phyloP scores from a whole-genome alignment of 2,329 filamentous ascomycete species.

The Exophiala mesophila region DNA sequence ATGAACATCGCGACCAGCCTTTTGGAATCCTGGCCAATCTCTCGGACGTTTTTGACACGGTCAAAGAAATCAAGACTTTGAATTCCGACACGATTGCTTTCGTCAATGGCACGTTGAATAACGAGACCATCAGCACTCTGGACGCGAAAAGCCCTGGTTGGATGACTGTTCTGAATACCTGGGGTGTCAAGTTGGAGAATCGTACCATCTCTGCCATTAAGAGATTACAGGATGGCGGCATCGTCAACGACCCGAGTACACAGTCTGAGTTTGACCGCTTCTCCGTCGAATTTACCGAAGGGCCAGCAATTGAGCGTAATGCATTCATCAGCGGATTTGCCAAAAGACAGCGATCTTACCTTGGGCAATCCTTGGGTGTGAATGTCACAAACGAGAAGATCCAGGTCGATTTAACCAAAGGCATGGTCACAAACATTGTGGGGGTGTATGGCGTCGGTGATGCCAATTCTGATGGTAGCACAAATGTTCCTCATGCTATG shows the following conservation, averaged over 20 bases:
- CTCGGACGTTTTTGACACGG: conserved; percentile 40
- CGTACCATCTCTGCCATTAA: conserved; percentile 48
- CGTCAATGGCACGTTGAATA: conserved; percentile 56
- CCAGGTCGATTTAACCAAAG: conserved; percentile 37
- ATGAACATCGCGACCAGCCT: conserved; percentile 56
- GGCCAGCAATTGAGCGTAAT: conserved; percentile 42
- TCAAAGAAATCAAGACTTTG: conserved; percentile 51
- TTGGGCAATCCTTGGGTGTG: conserved; percentile 46
- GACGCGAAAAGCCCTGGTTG: conserved; percentile 43
- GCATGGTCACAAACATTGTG: conserved; percentile 47
- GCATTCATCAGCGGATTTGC: conserved; percentile 51
- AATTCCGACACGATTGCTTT: conserved; percentile 54
- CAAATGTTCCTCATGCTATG: conserved; percentile 59
- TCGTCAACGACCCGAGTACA: conserved; percentile 28
- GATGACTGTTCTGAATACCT: conserved; percentile 45
- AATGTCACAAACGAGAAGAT: conserved; percentile 43
- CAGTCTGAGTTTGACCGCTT: conserved; percentile 52
- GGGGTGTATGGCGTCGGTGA: conserved; percentile 58
- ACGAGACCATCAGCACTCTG: conserved; percentile 37
- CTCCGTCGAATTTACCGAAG: conserved; percentile 49
- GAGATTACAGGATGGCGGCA: conserved; percentile 39
- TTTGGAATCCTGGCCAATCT: conserved; percentile 51
- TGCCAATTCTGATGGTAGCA: conserved; percentile 55
- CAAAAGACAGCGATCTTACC: conserved; percentile 43
- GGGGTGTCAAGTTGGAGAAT: conserved; percentile 54